These are phyloP conservation scores for Torulaspora globosa DNA, from an alignment of 1,139 yeast species.

Conservation along the genomic window DNA sequence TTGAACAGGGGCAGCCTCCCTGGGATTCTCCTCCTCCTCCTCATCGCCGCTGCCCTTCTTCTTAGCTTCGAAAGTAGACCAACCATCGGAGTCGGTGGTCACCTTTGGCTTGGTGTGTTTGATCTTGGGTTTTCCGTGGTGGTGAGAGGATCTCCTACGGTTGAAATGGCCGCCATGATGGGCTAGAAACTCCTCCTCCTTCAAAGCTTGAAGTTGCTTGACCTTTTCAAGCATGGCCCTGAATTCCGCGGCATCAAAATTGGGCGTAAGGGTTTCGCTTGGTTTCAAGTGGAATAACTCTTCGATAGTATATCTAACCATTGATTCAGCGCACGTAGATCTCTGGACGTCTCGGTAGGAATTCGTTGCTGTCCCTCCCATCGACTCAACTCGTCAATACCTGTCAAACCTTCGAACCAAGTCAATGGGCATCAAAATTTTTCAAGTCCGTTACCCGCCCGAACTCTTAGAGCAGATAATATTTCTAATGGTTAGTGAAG, in stretches of 20 bases:
- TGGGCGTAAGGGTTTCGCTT: conserved; percentile 55
- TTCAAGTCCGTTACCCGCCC: conserved; percentile 6
- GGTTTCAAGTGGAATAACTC: conserved; percentile 57
- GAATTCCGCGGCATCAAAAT: conserved; percentile 61
- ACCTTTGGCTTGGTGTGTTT: conserved; percentile 56
- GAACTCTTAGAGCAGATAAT: neutral
- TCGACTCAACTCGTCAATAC: conserved; percentile 3
- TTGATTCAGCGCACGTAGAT: conserved; percentile 20
- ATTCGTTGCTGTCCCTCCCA: neutral
- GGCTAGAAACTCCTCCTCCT: conserved; percentile 35
- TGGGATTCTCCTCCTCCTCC: conserved; percentile 43
- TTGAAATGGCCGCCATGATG: conserved; percentile 41
- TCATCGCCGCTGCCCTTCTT: conserved; percentile 49
- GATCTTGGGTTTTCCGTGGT: conserved; percentile 48
- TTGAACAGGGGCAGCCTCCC: conserved; percentile 36
- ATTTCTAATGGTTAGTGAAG: too few species aligned
- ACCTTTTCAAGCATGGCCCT: conserved; percentile 63
- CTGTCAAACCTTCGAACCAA: conserved; percentile 1
- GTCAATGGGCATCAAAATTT: conserved; percentile 2
- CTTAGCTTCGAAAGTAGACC: conserved; percentile 59
- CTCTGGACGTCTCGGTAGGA: neutral
- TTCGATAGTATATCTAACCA: conserved; percentile 68
- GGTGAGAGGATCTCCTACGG: conserved; percentile 57
- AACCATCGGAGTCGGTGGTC: conserved; percentile 66
- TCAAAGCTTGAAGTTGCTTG: conserved; percentile 41